Evolutionary conservation across 257 asterid genomes (phyloP).

Genomic region (Sherardia arvensis): DNA sequence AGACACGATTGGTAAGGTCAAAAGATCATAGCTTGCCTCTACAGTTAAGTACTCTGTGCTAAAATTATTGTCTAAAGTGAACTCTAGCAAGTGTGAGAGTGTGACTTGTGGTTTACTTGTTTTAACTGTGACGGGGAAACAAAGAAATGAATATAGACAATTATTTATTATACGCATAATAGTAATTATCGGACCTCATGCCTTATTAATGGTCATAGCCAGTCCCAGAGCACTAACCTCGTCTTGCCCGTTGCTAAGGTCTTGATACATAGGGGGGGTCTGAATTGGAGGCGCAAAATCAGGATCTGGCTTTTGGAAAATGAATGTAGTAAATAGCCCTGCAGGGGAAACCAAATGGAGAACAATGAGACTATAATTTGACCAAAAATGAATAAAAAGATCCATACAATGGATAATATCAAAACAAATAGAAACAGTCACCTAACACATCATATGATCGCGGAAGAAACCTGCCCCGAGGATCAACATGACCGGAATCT

Average conservation of each 20-base stretch:
- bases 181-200: neutral
- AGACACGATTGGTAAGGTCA: neutral
- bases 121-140: neutral
- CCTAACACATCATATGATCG: slow-evolving; percentile 84
- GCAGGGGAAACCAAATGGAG: slow-evolving; percentile 15
- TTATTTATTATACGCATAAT: neutral
- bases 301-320: slow-evolving; percentile 90
- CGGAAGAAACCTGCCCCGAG: slow-evolving; percentile 80
- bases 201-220: neutral
- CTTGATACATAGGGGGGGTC: slow-evolving; percentile 76
- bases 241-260: slow-evolving; percentile 47
- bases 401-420: neutral
- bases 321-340: slow-evolving; percentile 85
- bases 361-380: neutral
- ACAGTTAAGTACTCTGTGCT: neutral
- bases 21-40: neutral
- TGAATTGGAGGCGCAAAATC: slow-evolving; percentile 82
- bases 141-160: neutral
- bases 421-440: slow-evolving; percentile 19
- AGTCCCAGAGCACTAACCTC: slow-evolving; percentile 52
- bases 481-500: slow-evolving; percentile 75
- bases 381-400: neutral
- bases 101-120: neutral
- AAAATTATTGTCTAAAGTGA: neutral
- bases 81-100: neutral